A percentile compares a stretch with the other conserved stretches of the same genome.
phyloP scores from a whole-genome alignment of 345 rosid species.

The Mallotus nudiflorus region DNA sequence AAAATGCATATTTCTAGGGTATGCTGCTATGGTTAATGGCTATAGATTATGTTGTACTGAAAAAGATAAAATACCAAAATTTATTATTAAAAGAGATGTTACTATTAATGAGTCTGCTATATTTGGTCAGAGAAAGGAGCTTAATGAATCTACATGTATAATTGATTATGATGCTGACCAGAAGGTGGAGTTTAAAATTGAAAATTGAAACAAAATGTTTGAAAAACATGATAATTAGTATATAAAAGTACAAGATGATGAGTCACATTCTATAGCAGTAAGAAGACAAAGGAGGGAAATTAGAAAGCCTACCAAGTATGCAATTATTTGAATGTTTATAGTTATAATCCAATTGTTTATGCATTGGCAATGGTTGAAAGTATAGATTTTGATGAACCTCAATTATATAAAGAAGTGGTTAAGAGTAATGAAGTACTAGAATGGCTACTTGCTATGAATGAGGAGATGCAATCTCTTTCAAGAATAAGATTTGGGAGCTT shows the following conservation, averaged over 20 bases:
- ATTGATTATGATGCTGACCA: neutral
- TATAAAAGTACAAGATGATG: neutral
- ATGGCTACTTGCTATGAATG: neutral
- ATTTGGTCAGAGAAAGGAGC: no score
- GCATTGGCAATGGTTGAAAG: neutral
- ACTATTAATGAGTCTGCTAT: conserved; percentile 7
- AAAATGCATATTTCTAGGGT: conserved; percentile 5
- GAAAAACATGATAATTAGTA: no score
- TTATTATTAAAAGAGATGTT: no score
- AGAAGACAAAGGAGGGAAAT: neutral
- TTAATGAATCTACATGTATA: neutral
- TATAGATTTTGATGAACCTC: neutral
- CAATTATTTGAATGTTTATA: no score
- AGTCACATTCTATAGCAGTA: neutral
- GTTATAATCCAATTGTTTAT: neutral
- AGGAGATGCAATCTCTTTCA: neutral
- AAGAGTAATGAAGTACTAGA: neutral
- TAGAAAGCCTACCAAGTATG: neutral
- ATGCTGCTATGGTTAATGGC: neutral
- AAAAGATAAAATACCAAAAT: no score
- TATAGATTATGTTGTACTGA: neutral
- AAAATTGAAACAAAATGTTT: neutral
- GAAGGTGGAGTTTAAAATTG: neutral
- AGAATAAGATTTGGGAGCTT: neutral
- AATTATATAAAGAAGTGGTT: neutral